Conservation (phyloP, 768 basidiomycete genomes). For the Leccinum pellstonianum region DNA sequence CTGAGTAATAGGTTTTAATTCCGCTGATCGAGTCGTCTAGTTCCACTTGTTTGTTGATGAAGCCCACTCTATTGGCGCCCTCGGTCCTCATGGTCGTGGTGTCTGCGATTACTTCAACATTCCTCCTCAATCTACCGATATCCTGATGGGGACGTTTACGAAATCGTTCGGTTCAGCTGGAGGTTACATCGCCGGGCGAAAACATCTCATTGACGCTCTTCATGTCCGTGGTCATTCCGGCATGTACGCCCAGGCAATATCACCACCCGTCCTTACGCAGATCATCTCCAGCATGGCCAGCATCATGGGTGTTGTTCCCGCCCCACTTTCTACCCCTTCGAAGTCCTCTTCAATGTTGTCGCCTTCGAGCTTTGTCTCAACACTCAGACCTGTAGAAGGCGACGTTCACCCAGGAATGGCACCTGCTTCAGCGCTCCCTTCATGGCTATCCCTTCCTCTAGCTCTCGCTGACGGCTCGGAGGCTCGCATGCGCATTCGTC, state of each 20-base stretch:
- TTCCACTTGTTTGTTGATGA: constrained; percentile 97
- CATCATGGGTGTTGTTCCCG: constrained; percentile 80
- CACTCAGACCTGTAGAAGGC: constrained; percentile 38
- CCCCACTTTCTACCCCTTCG: constrained; percentile 33
- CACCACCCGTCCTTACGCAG: constrained; percentile 89
- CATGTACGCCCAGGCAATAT: constrained; percentile 85
- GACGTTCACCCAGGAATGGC: constrained; percentile 67
- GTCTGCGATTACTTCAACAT: constrained; percentile 93
- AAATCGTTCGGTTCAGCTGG: constrained; percentile 93
- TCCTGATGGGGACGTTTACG: constrained; percentile 99
- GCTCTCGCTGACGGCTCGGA: constrained; percentile 79
- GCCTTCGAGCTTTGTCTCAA: constrained; percentile 31
- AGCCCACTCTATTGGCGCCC: constrained; percentile 95
- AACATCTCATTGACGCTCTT: constrained; percentile 75
- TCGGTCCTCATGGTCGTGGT: constrained; percentile 93
- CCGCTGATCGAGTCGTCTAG: constrained; percentile 39
- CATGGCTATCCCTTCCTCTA: constrained; percentile 76
- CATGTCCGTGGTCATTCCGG: constrained; percentile 80
- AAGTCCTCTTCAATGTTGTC: constrained; percentile 26
- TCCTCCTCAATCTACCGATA: constrained; percentile 76
- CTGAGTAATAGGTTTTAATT: constrained; percentile 12
- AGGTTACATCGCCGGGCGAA: constrained; percentile 89
- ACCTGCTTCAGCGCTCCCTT: constrained; percentile 59
- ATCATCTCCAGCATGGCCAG: constrained; percentile 90
- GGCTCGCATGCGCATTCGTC: constrained; percentile 75